Percentiles rank a stretch among this genome's conserved stretches.
Conservation (phyloP, 2,329 filamentous ascomycete species). For the Passalora sequoiae region DNA sequence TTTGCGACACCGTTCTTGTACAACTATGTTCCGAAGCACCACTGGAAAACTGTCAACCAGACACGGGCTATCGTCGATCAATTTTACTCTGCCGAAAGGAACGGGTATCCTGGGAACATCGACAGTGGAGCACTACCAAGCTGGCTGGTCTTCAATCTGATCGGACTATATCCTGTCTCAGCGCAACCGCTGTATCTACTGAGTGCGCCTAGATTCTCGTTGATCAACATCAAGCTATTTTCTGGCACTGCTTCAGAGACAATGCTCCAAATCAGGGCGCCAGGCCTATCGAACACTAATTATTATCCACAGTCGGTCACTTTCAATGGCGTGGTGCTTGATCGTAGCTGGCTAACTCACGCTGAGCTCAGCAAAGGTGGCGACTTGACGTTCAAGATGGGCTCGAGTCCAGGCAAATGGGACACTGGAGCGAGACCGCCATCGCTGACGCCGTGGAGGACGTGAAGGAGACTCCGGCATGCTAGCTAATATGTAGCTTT, state of each 20-base stretch:
- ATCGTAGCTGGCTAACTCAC: constrained; percentile 20
- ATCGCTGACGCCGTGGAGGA: constrained; percentile 1
- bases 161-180: constrained; percentile 47
- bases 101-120: constrained; percentile 44
- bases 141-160: constrained; percentile 49
- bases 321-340: constrained; percentile 13
- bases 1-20: constrained; percentile 40
- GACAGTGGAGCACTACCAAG: constrained; percentile 47
- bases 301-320: constrained; percentile 18
- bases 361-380: constrained; percentile 17
- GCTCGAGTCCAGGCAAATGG: constrained; percentile 14
- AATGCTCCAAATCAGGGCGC: constrained; percentile 12
- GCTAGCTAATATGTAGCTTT: background rate
- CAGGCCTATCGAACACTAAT: constrained; percentile 9
- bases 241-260: constrained; percentile 11
- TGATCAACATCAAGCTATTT: constrained; percentile 15
- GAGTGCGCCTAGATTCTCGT: constrained; percentile 42
- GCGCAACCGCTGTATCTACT: constrained; percentile 47
- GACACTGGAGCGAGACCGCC: constrained; percentile 20
- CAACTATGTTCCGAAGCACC: constrained; percentile 33
- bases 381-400: constrained; percentile 19
- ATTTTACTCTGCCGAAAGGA: constrained; percentile 38
- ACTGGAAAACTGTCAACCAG: constrained; percentile 37
- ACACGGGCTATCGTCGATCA: constrained; percentile 37
- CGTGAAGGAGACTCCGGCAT: too few species aligned